Evolutionary conservation across 495 filamentous ascomycete genomes (phyloP).

Genomic region (Xylaria longipes): DNA sequence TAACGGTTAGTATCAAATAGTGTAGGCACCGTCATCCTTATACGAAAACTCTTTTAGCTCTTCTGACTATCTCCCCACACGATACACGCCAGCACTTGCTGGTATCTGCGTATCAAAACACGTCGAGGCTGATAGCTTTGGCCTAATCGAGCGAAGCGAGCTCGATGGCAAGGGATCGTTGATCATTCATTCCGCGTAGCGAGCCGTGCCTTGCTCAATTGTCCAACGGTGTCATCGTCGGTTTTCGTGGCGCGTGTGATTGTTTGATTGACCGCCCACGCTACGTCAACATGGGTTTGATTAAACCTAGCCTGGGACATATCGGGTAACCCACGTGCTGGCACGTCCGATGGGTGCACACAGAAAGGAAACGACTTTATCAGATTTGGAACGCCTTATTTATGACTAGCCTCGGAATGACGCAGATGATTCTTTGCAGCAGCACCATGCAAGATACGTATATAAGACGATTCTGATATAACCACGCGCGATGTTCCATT

Average conservation of each 20-base stretch:
- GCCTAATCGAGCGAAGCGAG: slow-evolving; percentile 3
- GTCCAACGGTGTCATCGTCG: slow-evolving; percentile 22
- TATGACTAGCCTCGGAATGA: slow-evolving; percentile 23
- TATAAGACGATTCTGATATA: slow-evolving; percentile 15
- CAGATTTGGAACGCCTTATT: slow-evolving; percentile 18
- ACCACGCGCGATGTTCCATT: slow-evolving; percentile 14
- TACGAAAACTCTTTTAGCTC: slow-evolving; percentile 2
- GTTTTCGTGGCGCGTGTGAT: slow-evolving; percentile 29
- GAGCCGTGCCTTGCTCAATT: slow-evolving; percentile 21
- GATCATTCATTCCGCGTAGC: slow-evolving; percentile 24
- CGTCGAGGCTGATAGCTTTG: slow-evolving; percentile 15
- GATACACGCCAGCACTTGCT: slow-evolving; percentile 3
- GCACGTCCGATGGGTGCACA: slow-evolving; percentile 20
- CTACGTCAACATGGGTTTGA: slow-evolving; percentile 25
- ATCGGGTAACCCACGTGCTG: slow-evolving; percentile 28
- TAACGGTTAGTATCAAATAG: neutral
- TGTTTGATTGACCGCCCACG: slow-evolving; percentile 24
- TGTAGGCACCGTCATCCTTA: neutral
- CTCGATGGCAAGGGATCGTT: slow-evolving; percentile 16
- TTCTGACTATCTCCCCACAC: slow-evolving; percentile 1
- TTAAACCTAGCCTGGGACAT: slow-evolving; percentile 10
- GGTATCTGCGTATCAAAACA: slow-evolving; percentile 7
- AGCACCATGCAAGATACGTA: slow-evolving; percentile 23
- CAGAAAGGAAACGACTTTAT: slow-evolving; percentile 12
- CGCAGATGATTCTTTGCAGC: slow-evolving; percentile 30